Percentiles rank a stretch among this genome's conserved stretches.
Conservation (phyloP, 257 asterid genomes). For the Solanum pimpinellifolium region DNA sequence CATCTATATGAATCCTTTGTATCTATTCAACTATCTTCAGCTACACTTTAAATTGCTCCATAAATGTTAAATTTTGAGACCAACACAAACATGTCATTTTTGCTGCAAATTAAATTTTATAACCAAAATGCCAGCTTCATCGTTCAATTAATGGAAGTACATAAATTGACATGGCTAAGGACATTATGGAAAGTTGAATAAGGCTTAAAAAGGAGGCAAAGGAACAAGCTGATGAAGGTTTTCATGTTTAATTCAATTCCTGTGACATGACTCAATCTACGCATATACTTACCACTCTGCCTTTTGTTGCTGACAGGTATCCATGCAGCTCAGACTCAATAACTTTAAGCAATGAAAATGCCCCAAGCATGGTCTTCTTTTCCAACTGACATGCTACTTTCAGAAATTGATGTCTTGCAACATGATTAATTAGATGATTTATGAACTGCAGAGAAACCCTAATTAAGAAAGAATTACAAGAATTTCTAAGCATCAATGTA, state of each 20-base stretch:
- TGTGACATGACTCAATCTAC: not conserved
- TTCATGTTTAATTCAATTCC: not conserved
- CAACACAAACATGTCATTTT: not conserved
- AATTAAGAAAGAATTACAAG: not conserved
- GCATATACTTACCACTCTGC: slow-evolving; percentile 72
- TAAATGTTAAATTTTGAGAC: not conserved
- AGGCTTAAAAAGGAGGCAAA: not conserved
- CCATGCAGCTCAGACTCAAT: slow-evolving; percentile 90
- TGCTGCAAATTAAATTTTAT: not conserved
- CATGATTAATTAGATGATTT: slow-evolving; percentile 78
- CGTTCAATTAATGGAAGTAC: not conserved
- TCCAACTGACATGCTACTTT: slow-evolving; percentile 92
- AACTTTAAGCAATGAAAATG: slow-evolving; percentile 81
- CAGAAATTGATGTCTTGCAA: slow-evolving; percentile 76
- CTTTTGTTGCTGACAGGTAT: slow-evolving; percentile 70
- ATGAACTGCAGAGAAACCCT: slow-evolving; percentile 57
- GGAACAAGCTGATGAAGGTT: not conserved
- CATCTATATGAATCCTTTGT: not conserved
- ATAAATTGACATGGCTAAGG: not conserved
- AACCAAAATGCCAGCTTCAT: not conserved
- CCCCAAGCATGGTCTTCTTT: slow-evolving; percentile 95
- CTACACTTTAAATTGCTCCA: not conserved
- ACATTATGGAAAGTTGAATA: not conserved
- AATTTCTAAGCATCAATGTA: not conserved
- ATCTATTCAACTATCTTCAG: not conserved